These are phyloP conservation scores for Dactylellina cionopaga DNA, from an alignment of 2,329 filamentous ascomycete genomes.

Conservation along the genomic window DNA sequence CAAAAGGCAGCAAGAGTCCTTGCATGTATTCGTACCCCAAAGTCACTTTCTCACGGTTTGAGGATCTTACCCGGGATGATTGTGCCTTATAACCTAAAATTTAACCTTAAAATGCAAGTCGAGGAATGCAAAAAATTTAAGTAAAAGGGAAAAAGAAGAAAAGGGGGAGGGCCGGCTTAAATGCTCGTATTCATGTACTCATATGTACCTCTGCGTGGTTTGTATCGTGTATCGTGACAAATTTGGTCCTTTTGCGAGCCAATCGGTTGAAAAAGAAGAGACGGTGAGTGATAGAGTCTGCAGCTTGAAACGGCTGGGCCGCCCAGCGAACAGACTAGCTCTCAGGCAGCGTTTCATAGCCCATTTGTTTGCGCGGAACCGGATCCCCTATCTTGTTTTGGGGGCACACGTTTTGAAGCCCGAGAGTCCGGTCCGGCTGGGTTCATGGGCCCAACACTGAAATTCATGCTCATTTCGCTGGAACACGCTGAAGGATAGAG, in stretches of 20 bases:
- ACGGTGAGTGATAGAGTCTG: not conserved
- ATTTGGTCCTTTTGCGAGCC: not conserved
- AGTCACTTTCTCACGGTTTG: no score
- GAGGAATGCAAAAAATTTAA: not conserved
- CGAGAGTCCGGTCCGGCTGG: constrained; percentile 45
- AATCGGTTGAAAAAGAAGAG: constrained; percentile 33
- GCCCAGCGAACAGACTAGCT: not conserved
- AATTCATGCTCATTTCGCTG: constrained; percentile 46
- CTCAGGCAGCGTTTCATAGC: constrained; percentile 1
- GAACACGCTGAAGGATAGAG: constrained; percentile 18
- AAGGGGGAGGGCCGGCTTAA: not conserved
- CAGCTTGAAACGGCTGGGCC: constrained; percentile 38
- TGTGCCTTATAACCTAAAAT: no score
- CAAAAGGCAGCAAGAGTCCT: constrained; percentile 1
- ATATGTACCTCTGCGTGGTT: no score
- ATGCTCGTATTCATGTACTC: constrained; percentile 3
- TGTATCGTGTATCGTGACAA: constrained; percentile 10
- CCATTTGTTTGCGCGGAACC: constrained; percentile 33
- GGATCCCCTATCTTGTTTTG: constrained; percentile 47
- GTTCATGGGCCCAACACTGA: constrained; percentile 38
- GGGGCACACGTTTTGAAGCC: constrained; percentile 28
- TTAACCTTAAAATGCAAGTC: constrained; percentile 18
- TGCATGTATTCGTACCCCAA: not conserved
- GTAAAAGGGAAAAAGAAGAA: constrained; percentile 17
- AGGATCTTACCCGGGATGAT: no score